A percentile compares a stretch with the other conserved stretches of the same genome.
Conservation (phyloP, 1,139 yeast genomes). For the Komagataea norvegica region DNA sequence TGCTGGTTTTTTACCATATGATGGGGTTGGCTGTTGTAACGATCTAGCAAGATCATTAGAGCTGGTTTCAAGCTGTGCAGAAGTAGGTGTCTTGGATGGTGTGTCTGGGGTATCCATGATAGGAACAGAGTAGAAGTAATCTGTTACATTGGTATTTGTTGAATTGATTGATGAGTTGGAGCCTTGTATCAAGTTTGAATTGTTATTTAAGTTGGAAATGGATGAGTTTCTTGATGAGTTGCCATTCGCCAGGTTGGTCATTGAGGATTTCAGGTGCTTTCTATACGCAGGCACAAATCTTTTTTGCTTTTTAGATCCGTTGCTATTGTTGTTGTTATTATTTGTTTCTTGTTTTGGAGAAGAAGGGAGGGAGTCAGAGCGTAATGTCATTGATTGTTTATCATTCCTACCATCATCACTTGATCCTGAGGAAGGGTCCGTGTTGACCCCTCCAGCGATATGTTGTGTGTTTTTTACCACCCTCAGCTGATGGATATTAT, state of each 20-base stretch:
- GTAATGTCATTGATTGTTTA: constrained; percentile 14
- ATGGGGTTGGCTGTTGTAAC: constrained; percentile 24
- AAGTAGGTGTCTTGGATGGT: constrained; percentile 6
- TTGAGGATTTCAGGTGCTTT: constrained; percentile 29
- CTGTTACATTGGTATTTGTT: constrained; percentile 25
- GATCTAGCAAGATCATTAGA: constrained; percentile 23
- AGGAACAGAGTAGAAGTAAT: constrained; percentile 23
- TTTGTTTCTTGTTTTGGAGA: constrained; percentile 11
- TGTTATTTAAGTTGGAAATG: constrained; percentile 21
- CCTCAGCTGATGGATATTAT: constrained; percentile 27
- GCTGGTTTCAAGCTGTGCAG: constrained; percentile 9
- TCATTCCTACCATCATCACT: constrained; percentile 18
- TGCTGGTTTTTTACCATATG: constrained; percentile 18
- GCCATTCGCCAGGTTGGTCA: constrained; percentile 16
- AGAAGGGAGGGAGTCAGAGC: constrained; percentile 9
- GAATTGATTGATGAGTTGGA: constrained; percentile 33
- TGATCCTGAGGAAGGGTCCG: constrained; percentile 9
- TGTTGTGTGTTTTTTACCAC: constrained; percentile 6
- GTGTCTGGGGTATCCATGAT: constrained; percentile 14
- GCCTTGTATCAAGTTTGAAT: constrained; percentile 20
- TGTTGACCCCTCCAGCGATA: background rate
- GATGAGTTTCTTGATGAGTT: constrained; percentile 26
- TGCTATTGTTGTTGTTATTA: too few relatives aligned
- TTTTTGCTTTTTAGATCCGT: constrained; percentile 22
- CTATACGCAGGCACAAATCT: constrained; percentile 36